Base-by-base conservation (phyloP, 2,329 filamentous ascomycete species). In the Fusarium xylarioides region DNA sequence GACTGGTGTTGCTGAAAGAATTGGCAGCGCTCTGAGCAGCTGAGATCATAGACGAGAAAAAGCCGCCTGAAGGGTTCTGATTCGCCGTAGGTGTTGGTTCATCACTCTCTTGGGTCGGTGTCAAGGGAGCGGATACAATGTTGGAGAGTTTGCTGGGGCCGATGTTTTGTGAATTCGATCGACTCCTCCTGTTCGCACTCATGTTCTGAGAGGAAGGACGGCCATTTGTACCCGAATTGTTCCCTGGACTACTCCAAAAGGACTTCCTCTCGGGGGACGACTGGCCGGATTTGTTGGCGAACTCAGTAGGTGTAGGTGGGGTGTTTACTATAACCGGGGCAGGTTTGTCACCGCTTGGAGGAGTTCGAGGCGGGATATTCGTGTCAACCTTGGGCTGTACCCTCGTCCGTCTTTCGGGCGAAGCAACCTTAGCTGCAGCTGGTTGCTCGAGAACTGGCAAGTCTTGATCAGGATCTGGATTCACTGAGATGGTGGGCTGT, bases 11-110 rank as follows among this genome's bases (percentile, higher is more conserved):
- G 75, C 88, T 94, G 9, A 95, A 81, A 23, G 90, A 91, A 73
- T 86, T 94, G 19, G 95, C 95, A 47, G 95, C 95, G 87, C 92
- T 98, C 82, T 98, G 95, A 23, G 96, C 96, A 50, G 92, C 95
- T 44, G 94, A 95, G 73, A 99, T 90, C 79, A 99, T 93, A 32
- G 93, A 95, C 9, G 94, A 97, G 83, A 99, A 98, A 84, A 99
- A 98, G 2, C 95, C 91, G 42, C 88, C 85, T 61, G 71, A 46
- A 30, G 71, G 30, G n/a, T 74, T 74, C 23, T 89, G 87, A 38
- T 89, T 74, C 30, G 89, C 87, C 35, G 88, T 90, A 78, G 80
- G 78, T 68, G 89, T 90, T n/a, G 85, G 79, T 63, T 81, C 77
- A 76, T 91, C 91, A 81, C 83, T 86, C 80, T 98, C 95, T 42